phyloP scores from a whole-genome alignment of 2,329 filamentous ascomycete species.

The Parasarocladium wereldwijsianum region DNA sequence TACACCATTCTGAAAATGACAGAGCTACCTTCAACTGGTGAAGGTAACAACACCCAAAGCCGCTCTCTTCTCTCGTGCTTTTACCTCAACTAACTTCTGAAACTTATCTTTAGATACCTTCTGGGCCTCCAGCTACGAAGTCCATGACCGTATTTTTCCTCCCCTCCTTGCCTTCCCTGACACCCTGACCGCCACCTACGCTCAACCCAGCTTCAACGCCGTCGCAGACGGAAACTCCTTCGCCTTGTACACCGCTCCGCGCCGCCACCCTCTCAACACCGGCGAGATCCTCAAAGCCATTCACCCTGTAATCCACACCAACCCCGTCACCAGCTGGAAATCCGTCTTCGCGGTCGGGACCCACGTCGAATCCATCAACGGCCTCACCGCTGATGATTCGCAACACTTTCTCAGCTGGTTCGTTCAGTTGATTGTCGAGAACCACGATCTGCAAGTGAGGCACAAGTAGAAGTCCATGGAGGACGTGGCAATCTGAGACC shows the following conservation, averaged over 20 bases:
- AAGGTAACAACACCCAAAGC: constrained; percentile 22
- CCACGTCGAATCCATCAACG: constrained; percentile 36
- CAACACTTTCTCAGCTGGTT: constrained; percentile 36
- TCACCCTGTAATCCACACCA: constrained; percentile 41
- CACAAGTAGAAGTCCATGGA: constrained; percentile 26
- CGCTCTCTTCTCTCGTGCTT: neutral
- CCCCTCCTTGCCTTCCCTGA: constrained; percentile 44
- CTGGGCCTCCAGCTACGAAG: constrained; percentile 53
- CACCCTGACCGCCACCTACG: constrained; percentile 37
- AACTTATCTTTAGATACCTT: constrained; percentile 43
- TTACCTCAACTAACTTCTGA: too few species aligned
- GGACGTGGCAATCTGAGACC: constrained; percentile 43
- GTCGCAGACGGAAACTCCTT: constrained; percentile 29
- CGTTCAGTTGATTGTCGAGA: constrained; percentile 32
- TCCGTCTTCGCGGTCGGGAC: constrained; percentile 35
- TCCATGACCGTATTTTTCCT: constrained; percentile 48
- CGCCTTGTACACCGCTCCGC: constrained; percentile 26
- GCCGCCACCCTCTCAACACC: constrained; percentile 35
- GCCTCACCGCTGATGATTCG: constrained; percentile 30
- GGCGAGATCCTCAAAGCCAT: constrained; percentile 31
- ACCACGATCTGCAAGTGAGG: constrained; percentile 40
- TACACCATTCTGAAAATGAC: constrained; percentile 43
- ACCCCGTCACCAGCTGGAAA: constrained; percentile 45
- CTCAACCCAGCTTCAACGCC: constrained; percentile 33
- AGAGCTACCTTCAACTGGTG: constrained; percentile 37